Base-by-base conservation (phyloP, 1,284 basidiomycete genomes). In the Ceratobasidium sp. region DNA sequence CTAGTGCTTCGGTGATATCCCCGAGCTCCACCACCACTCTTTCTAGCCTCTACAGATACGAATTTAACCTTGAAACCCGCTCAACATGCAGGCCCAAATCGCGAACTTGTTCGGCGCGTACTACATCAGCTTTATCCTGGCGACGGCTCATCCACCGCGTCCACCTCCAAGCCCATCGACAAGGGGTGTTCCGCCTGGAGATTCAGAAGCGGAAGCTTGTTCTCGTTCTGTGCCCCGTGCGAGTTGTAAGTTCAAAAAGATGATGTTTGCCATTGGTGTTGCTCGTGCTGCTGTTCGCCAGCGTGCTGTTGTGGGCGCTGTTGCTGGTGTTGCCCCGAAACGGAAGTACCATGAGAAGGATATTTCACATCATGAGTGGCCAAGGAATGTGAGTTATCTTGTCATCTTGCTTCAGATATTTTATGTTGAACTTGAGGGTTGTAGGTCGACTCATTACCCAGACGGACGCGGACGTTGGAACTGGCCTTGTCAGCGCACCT, bases 401-500 rank as follows among this genome's bases (percentile, higher is more conserved):
- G 82, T 81, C 81, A 69, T 56, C 61, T 80, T 83, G 82, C 17
- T 83, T 79, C 68, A 68, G 52, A 78, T 80, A 66, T 75, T 82
- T 91, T 90, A 90, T 91, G 89, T 91, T 90, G 85, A 83, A 81
- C n/a, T n/a, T n/a, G n/a, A n/a, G n/a, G 67, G 70, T 61, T 81
- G 15, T 83, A 98, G 96, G 96, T 99, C 70, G 97, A 97, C 79
- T 98, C 96, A 70, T 90, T 99, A 82, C 93, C 94, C 82, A 99
- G 88, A 91, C 89, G 81, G 96, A 98, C 84, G 81, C 89, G 52
- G 92, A 98, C 85, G 96, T 99, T 78, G 98, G 98, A 54, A 98
- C 97, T 78, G 98, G 98, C 67, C 93, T 99, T 73, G 98, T 99
- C 68, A 98, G 98, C 77, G 98, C 98, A 77, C 97, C 97, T 84